Conservation (phyloP, 768 basidiomycete species). For the Tubosaeta brunneosetosa region DNA sequence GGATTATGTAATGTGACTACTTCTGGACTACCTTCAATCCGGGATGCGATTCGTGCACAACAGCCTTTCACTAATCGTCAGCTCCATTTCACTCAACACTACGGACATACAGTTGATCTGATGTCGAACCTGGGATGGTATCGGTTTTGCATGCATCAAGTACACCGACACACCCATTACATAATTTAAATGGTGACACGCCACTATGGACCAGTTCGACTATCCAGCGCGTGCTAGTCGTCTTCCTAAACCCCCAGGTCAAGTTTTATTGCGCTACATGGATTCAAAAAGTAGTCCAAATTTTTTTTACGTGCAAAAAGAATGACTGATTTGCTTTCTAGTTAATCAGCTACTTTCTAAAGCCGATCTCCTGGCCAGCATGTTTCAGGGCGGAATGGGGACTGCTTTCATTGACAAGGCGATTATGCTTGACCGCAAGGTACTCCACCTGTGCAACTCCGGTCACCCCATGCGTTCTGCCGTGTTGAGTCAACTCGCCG, state of each 20-base stretch:
- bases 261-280: background rate
- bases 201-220: no score
- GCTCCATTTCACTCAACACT: no score
- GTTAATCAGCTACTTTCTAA: background rate
- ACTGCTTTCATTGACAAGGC: background rate
- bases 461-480: background rate
- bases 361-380: background rate
- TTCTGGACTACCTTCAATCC: no score
- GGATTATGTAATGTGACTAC: background rate
- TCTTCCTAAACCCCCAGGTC: background rate
- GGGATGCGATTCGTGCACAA: no score
- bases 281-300: background rate
- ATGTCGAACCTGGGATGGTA: no score
- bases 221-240: no score
- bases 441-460: background rate
- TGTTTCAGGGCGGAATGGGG: background rate
- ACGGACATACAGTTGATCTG: no score
- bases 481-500: background rate
- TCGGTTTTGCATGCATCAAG: no score
- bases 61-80: no score
- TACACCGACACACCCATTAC: no score
- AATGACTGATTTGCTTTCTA: background rate
- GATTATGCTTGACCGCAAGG: background rate
- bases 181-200: no score
- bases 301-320: background rate